Evolutionary conservation across 306 rosid genomes (phyloP), one percentile per base, ranked within the genome.

Genomic region (Citrullus mucosospermus): DNA sequence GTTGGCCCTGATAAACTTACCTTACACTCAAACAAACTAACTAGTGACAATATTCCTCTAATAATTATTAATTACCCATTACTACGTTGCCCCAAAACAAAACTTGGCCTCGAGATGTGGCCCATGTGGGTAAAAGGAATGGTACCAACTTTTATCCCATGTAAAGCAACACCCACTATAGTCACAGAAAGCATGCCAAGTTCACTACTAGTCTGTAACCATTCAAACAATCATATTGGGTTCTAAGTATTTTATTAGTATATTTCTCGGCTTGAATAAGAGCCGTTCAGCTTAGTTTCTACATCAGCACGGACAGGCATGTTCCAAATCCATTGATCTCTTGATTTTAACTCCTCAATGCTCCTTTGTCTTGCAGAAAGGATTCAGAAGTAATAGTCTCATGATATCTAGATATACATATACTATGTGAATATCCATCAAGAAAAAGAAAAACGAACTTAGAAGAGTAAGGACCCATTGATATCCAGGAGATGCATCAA

Each of bases 351-450:
- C 36, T 65, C 85, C 58, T 43, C 76, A 28, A 92, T 89, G 84
- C 84, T 86, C 85, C 94, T 96, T 81, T 85, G 84, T 94, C 97
- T 80, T 86, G 86, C 88, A 92, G 74, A 82, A 86, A 92, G 5
- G 93, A 90, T 84, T 88, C 98, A 41, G 96, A 96, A 36, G 4
- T 86, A 92, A 92, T 61, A 96, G 98, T 86, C 89, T 90, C 98
- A 94, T 89, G 78, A 89, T 32, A 32, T 32, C 36, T 32, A 32
- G 89, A 83, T 92, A 97, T 83, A 86, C 83, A 84, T 91, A 92
- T 58, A 90, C 70, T 76, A 95, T 90, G 70, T 67, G 89, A 58
- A 89, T 93, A 83, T 86, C 80, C 97, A 95, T 90, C 46, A 39
- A 32, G 43, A 60, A 63, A 15, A 25, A 25, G 28, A 63, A 32